A percentile compares a stretch with the other conserved stretches of the same genome.
Conservation (phyloP, 2,329 filamentous ascomycete genomes). For the Penicillium olsonii region DNA sequence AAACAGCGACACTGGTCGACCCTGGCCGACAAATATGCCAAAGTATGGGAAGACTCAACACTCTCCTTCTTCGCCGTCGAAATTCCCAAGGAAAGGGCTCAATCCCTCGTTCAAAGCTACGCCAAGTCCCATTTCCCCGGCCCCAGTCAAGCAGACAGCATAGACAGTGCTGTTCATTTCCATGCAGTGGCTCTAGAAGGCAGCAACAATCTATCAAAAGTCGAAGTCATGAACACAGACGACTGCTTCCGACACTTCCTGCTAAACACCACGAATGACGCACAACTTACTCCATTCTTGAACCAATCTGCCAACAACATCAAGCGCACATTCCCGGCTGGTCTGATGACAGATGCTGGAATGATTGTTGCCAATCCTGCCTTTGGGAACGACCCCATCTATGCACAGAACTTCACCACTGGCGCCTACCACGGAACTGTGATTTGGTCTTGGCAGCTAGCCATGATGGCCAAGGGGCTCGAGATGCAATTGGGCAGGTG, state of each 20-base stretch:
- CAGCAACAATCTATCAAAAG: conserved; percentile 50
- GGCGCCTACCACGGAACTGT: conserved; percentile 65
- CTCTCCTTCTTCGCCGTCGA: conserved; percentile 58
- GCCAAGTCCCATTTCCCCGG: conserved; percentile 48
- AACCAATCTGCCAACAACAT: conserved; percentile 61
- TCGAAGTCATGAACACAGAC: conserved; percentile 65
- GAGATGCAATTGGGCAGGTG: conserved; percentile 60
- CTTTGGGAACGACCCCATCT: conserved; percentile 50
- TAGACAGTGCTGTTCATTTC: conserved; percentile 52
- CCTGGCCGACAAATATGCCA: conserved; percentile 53
- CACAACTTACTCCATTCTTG: conserved; percentile 58
- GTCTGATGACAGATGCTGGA: conserved; percentile 58
- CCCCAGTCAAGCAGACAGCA: conserved; percentile 44
- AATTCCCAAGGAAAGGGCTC: conserved; percentile 49
- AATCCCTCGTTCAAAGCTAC: conserved; percentile 52
- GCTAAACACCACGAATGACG: conserved; percentile 60
- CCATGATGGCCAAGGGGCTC: conserved; percentile 65
- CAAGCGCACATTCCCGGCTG: conserved; percentile 59
- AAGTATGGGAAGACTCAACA: conserved; percentile 64
- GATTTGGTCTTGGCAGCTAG: conserved; percentile 65
- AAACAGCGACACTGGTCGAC: conserved; percentile 50
- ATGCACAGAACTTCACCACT: conserved; percentile 57
- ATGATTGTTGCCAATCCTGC: conserved; percentile 64
- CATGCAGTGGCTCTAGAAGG: conserved; percentile 61
- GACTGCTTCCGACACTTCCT: conserved; percentile 65